These are phyloP conservation scores for Mucor piriformis DNA, from an alignment of 371 early-diverging fungal genomes.

Conservation along the genomic window DNA sequence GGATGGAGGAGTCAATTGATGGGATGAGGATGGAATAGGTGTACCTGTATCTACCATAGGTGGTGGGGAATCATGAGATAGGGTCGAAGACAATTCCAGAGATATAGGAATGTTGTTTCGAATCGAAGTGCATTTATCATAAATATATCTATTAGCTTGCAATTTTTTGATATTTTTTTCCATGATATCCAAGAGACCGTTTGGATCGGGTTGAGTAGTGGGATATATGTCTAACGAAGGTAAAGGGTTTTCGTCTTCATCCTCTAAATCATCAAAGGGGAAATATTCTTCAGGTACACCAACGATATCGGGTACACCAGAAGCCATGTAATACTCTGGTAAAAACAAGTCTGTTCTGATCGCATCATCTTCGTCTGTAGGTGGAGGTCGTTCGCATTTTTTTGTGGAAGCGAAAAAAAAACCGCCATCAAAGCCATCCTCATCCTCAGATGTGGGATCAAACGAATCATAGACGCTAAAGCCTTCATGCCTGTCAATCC, in stretches of 20 bases:
- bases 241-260: background rate
- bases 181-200: slow-evolving; percentile 55
- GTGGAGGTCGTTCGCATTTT: slow-evolving; percentile 33
- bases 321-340: slow-evolving; percentile 52
- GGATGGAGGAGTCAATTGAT: background rate
- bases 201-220: slow-evolving; percentile 52
- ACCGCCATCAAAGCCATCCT: slow-evolving; percentile 46
- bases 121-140: slow-evolving; percentile 70
- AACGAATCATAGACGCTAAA: slow-evolving; percentile 35
- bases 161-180: slow-evolving; percentile 65
- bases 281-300: slow-evolving; percentile 11
- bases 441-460: slow-evolving; percentile 53
- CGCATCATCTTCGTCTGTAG: slow-evolving; percentile 41
- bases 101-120: slow-evolving; percentile 48
- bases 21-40: slow-evolving; percentile 26
- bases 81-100: background rate
- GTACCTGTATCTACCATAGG: background rate
- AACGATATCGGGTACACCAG: slow-evolving; percentile 50
- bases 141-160: slow-evolving; percentile 64
- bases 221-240: slow-evolving; percentile 55
- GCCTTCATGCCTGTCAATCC: slow-evolving; percentile 33
- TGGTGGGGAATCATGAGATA: background rate
- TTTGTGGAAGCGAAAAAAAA: slow-evolving; percentile 42
- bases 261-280: slow-evolving; percentile 7
- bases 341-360: slow-evolving; percentile 47